phyloP scores from a whole-genome alignment of 2,329 filamentous ascomycete species.

The Pseudogymnoascus sp. region DNA sequence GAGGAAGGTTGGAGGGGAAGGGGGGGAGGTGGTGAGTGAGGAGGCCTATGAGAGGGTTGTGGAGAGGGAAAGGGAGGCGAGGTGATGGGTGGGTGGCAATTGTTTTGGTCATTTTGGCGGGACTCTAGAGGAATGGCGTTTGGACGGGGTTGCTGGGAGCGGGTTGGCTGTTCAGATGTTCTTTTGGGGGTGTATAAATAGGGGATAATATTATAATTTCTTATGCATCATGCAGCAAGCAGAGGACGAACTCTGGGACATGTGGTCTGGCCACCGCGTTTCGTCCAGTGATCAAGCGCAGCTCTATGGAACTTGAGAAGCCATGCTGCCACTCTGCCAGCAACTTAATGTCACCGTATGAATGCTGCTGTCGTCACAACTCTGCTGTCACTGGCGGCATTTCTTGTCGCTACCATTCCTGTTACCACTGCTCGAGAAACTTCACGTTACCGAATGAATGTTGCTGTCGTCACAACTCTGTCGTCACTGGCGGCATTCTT shows the following conservation, averaged over 20 bases:
- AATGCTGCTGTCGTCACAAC: background rate
- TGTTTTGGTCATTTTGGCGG: background rate
- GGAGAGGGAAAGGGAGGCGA: background rate
- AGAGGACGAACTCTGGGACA: background rate
- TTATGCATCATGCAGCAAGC: background rate
- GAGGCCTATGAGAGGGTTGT: background rate
- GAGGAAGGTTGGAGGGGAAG: conserved; percentile 30
- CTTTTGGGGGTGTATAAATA: background rate
- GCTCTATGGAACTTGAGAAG: background rate
- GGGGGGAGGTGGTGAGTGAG: background rate
- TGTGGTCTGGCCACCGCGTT: background rate
- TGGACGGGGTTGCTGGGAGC: background rate
- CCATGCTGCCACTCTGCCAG: background rate
- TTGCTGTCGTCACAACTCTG: no score
- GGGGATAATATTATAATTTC: conserved; percentile 1
- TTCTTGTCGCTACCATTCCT: background rate
- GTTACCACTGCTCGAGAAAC: background rate
- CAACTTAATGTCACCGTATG: background rate
- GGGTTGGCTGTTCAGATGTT: background rate
- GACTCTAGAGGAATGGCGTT: background rate
- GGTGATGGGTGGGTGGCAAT: background rate
- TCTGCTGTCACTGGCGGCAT: background rate
- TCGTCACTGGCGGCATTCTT: no score
- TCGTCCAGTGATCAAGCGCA: background rate
- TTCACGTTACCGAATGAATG: no score